Evolutionary conservation across 345 rosid genomes (phyloP).

Genomic region (Chamaenerion angustifolium): DNA sequence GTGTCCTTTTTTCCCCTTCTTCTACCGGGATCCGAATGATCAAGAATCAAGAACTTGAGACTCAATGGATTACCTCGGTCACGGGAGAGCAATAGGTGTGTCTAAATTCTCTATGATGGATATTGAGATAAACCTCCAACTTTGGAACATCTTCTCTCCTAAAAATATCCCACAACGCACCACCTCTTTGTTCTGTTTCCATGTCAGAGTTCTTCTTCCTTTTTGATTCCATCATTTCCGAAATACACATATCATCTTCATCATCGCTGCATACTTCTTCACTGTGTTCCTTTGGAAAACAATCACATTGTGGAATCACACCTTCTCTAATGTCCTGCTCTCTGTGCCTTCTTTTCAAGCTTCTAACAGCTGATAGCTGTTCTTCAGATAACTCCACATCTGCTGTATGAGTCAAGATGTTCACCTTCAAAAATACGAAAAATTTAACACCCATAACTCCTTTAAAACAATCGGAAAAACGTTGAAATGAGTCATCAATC

Average conservation of each 20-base stretch:
- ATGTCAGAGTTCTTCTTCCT: conserved; percentile 4
- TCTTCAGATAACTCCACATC: conserved; percentile 44
- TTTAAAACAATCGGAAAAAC: not conserved
- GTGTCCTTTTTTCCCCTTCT: too few relatives aligned
- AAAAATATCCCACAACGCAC: conserved; percentile 95
- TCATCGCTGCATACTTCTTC: not conserved
- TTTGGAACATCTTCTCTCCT: conserved; percentile 77
- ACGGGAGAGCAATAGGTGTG: conserved; percentile 57
- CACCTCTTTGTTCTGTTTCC: conserved; percentile 18
- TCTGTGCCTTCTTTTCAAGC: conserved; percentile 39
- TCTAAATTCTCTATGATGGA: conserved; percentile 59
- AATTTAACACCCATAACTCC: not conserved
- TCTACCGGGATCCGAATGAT: not conserved
- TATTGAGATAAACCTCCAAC: conserved; percentile 54
- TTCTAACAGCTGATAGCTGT: conserved; percentile 31
- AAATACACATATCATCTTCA: not conserved
- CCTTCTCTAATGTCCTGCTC: conserved; percentile 44
- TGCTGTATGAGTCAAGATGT: conserved; percentile 59
- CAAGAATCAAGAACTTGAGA: not conserved
- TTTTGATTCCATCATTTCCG: not conserved
- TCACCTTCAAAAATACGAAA: conserved; percentile 32
- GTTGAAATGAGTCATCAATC: not conserved
- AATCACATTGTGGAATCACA: conserved; percentile 4
- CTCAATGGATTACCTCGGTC: conserved; percentile 29
- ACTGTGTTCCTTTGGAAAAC: not conserved